Percentiles rank a stretch among this genome's conserved stretches.
phyloP scores from a whole-genome alignment of 2,329 filamentous ascomycete genomes.

The Trichoderma brevicompactum region DNA sequence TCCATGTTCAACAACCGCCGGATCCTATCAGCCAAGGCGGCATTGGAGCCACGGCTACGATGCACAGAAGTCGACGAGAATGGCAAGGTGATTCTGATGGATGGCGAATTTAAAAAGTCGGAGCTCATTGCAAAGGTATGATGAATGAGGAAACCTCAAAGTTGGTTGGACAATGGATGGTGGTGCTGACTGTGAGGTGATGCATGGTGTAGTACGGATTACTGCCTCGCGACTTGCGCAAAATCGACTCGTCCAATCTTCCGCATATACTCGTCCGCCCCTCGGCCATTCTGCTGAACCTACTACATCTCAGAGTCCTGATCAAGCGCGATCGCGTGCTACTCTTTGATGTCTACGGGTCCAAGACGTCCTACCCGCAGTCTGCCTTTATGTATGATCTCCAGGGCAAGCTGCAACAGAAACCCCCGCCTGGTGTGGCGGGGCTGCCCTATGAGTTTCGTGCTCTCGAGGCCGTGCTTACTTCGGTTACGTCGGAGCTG shows the following conservation, averaged over 20 bases:
- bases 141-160: no score
- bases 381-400: conserved; percentile 98
- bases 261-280: conserved; percentile 94
- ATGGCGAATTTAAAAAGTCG: conserved; percentile 96
- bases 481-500: conserved; percentile 87
- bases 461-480: conserved; percentile 90
- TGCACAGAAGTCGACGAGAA: conserved; percentile 95
- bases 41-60: conserved; percentile 81
- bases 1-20: conserved; percentile 71
- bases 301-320: conserved; percentile 92
- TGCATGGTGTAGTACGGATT: conserved; percentile 72
- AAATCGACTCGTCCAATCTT: conserved; percentile 94
- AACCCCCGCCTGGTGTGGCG: conserved; percentile 58
- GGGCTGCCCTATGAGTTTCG: conserved; percentile 93
- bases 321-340: conserved; percentile 95
- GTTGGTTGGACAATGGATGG: background rate
- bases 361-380: conserved; percentile 91
- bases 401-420: conserved; percentile 88
- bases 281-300: conserved; percentile 90
- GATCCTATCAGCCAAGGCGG: conserved; percentile 73
- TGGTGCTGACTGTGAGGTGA: conserved; percentile 10
- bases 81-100: conserved; percentile 88
- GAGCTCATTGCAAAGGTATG: conserved; percentile 90
- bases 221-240: conserved; percentile 90
- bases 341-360: conserved; percentile 95